A percentile compares a stretch with the other conserved stretches of the same genome.
These are phyloP conservation scores for Adansonia rubrostipa DNA, from an alignment of 441 rosid genomes.

Conservation along the genomic window DNA sequence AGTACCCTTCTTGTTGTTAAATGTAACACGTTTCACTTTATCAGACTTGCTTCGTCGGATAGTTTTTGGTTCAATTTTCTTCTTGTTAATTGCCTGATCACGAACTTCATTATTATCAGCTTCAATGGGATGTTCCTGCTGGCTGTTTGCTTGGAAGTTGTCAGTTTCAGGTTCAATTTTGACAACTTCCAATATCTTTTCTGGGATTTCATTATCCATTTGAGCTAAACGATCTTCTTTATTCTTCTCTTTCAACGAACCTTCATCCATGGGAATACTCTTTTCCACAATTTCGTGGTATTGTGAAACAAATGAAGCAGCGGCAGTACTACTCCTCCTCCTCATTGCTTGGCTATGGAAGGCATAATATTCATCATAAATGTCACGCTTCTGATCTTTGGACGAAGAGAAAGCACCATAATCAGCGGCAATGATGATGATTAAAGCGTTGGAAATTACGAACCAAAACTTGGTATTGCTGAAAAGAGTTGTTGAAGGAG, in stretches of 20 bases:
- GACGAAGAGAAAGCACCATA: constrained; percentile 55
- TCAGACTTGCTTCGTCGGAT: constrained; percentile 36
- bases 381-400: constrained; percentile 32
- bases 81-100: neutral
- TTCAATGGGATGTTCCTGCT: constrained; percentile 2
- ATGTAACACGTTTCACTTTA: constrained; percentile 29
- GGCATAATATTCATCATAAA: constrained; percentile 39
- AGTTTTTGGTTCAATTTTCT: neutral
- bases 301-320: constrained; percentile 15
- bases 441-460: constrained; percentile 65
- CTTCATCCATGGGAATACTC: constrained; percentile 21
- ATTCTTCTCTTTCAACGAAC: neutral
- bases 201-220: constrained; percentile 6
- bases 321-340: neutral
- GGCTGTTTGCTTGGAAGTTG: neutral
- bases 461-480: constrained; percentile 59
- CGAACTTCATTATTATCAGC: neutral
- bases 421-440: constrained; percentile 62
- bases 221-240: neutral
- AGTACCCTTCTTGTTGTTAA: constrained; percentile 29
- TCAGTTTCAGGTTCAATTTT: constrained; percentile 16
- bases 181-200: constrained; percentile 16
- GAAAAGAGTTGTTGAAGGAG: constrained; percentile 49
- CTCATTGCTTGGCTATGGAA: constrained; percentile 35
- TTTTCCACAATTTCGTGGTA: constrained; percentile 14